Evolutionary conservation across 2,329 filamentous ascomycete genomes (phyloP).

Genomic region (Monilinia vaccinii-corymbosi): DNA sequence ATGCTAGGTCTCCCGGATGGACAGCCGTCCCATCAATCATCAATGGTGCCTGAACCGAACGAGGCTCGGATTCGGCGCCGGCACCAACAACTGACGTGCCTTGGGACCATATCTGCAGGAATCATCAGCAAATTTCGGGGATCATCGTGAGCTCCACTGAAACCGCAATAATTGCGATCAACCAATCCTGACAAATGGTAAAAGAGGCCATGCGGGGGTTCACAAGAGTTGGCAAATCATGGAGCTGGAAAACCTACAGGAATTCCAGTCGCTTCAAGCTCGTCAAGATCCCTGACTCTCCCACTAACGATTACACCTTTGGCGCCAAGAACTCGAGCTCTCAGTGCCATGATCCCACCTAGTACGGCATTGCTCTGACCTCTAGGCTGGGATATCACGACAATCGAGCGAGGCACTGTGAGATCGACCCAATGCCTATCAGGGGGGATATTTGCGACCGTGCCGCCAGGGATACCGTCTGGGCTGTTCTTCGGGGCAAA

Average conservation of each 20-base stretch:
- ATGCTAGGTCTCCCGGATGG: conserved; percentile 54
- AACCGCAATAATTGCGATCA: neutral
- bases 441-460: conserved; percentile 41
- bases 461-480: conserved; percentile 24
- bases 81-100: conserved; percentile 50
- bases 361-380: conserved; percentile 61
- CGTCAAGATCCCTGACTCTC: conserved; percentile 55
- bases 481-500: conserved; percentile 52
- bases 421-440: conserved; percentile 62
- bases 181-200: neutral
- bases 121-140: conserved; percentile 1
- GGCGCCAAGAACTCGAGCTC: conserved; percentile 55
- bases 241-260: conserved; percentile 37
- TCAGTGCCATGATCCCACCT: conserved; percentile 66
- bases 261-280: conserved; percentile 46
- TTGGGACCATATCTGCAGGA: conserved; percentile 42
- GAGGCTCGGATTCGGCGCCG: conserved; percentile 46
- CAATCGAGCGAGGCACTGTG: conserved; percentile 48
- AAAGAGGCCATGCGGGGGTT: neutral
- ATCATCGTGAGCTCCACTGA: neutral
- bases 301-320: conserved; percentile 59
- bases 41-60: conserved; percentile 41
- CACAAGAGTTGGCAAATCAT: neutral
- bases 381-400: conserved; percentile 56
- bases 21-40: conserved; percentile 36